Percentiles rank a stretch among this genome's conserved stretches.
These are phyloP conservation scores for Penicillium cosmopolitanum DNA, from an alignment of 495 filamentous ascomycete species.

Conservation along the genomic window DNA sequence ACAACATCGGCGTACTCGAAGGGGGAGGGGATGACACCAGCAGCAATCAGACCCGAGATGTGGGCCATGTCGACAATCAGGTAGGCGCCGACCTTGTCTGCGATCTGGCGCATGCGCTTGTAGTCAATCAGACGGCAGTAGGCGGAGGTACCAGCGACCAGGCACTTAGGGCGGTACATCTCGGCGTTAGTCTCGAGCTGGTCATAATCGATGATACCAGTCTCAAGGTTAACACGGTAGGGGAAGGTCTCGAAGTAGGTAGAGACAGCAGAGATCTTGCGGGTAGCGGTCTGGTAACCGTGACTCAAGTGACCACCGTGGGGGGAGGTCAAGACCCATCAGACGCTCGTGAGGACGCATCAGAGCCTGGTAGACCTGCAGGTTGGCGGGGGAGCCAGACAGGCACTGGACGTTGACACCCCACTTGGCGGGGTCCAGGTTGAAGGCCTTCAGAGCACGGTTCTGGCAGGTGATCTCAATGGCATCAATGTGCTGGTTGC, in stretches of 20 bases:
- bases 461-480: slow-evolving; percentile 96
- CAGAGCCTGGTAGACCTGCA: slow-evolving; percentile 98
- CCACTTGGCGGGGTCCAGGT: slow-evolving; percentile 85
- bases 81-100: slow-evolving; percentile 91
- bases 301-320: slow-evolving; percentile 98
- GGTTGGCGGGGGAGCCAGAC: slow-evolving; percentile 86
- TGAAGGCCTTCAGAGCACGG: slow-evolving; percentile 91
- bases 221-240: slow-evolving; percentile 87
- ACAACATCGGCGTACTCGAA: slow-evolving; percentile 96
- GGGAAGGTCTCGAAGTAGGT: slow-evolving; percentile 96
- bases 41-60: slow-evolving; percentile 94
- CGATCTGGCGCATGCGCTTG: slow-evolving; percentile 93
- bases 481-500: slow-evolving; percentile 97
- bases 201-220: slow-evolving; percentile 97
- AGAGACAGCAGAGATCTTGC: slow-evolving; percentile 92
- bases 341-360: slow-evolving; percentile 95
- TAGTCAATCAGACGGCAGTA: slow-evolving; percentile 99
- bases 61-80: slow-evolving; percentile 98
- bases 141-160: slow-evolving; percentile 96
- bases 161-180: slow-evolving; percentile 92
- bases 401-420: slow-evolving; percentile 98
- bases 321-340: slow-evolving; percentile 94
- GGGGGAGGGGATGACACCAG: slow-evolving; percentile 90
- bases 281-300: slow-evolving; percentile 92
- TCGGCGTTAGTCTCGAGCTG: slow-evolving; percentile 87